Evolutionary conservation across 176 grass and related monocot species (phyloP).

Genomic region (Coix lacrymajobi): DNA sequence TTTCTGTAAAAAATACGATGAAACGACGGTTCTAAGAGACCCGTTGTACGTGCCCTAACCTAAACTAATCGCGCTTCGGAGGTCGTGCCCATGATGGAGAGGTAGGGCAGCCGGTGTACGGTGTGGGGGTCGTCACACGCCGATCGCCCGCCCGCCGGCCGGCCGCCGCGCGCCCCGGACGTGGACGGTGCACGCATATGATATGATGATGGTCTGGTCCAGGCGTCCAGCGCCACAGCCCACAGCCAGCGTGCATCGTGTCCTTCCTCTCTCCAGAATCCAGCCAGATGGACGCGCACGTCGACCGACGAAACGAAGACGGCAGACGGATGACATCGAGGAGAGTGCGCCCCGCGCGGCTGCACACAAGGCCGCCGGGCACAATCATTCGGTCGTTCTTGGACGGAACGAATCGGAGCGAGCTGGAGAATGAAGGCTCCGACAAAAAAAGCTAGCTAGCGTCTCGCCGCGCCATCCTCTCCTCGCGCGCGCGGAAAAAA

Average conservation of each 20-base stretch:
- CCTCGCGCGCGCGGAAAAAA: not conserved
- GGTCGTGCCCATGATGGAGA: not conserved
- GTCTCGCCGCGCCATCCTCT: not conserved
- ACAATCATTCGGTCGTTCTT: constrained; percentile 40
- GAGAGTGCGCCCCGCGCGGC: not conserved
- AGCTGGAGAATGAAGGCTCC: not conserved
- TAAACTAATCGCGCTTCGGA: not conserved
- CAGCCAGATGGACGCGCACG: no score
- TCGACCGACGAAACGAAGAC: no score
- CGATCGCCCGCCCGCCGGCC: not conserved
- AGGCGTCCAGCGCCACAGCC: no score
- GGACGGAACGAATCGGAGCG: not conserved
- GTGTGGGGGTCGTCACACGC: not conserved
- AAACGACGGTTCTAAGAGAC: no score
- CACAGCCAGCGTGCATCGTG: not conserved
- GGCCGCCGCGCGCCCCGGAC: no score
- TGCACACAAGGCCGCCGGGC: not conserved
- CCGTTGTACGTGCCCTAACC: no score
- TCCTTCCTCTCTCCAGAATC: not conserved
- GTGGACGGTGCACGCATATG: not conserved
- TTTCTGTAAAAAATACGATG: no score
- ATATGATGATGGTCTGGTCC: no score
- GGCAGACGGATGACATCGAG: not conserved
- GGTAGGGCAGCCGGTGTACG: not conserved
- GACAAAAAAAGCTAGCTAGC: not conserved